Base-by-base conservation (phyloP, 2,329 filamentous ascomycete species). In the Fusarium proliferatum region DNA sequence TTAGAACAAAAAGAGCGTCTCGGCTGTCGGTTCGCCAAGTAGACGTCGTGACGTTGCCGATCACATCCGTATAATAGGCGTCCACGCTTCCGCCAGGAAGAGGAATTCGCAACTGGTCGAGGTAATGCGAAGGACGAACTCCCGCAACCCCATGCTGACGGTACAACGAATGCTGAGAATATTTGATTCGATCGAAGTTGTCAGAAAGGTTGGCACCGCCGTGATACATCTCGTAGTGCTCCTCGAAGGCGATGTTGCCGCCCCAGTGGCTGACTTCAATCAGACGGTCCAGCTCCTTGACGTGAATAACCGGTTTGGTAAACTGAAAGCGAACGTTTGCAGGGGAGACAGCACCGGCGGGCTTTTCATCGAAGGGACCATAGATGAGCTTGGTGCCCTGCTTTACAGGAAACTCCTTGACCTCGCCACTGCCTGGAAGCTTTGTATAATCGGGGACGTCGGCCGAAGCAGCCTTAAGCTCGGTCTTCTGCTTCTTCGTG, bases 251-350 rank as follows among this genome's bases (percentile, higher is more conserved):
- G 61, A 98, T 84, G 81, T 99, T 99, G 71, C 96, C 96, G 75
- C 96, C 96, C 96, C 96, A 99, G 84, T 98, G 96, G 81, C 94
- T 97, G 77, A 99, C 92, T 82, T 99, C 96, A 72, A 99, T 86
- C 79, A 98, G 95, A 68, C 96, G 92, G 84, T 98, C 94, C 67
- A 99, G 87, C 21, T 90, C 86, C 39, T 91, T 90, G 57, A 94
- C 90, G 79, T 96, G 94, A 48, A 91, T 92, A 64, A 99, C 87
- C 17, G 96, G 96, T 84, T 96, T 97, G 73, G 94, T 98, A 85
- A 96, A 98, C 83, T 99, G 95, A 84, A 97, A 98, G 70, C 96
- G 93, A 60, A 98, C 92, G 74, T 88, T 90, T 67, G 94, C 91
- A 23, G 92, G 91, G 78, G 94, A 89, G 52, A 86, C 81, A 15